Evolutionary conservation across 768 basidiomycete genomes (phyloP).

Genomic region (Serpula lacrymans): DNA sequence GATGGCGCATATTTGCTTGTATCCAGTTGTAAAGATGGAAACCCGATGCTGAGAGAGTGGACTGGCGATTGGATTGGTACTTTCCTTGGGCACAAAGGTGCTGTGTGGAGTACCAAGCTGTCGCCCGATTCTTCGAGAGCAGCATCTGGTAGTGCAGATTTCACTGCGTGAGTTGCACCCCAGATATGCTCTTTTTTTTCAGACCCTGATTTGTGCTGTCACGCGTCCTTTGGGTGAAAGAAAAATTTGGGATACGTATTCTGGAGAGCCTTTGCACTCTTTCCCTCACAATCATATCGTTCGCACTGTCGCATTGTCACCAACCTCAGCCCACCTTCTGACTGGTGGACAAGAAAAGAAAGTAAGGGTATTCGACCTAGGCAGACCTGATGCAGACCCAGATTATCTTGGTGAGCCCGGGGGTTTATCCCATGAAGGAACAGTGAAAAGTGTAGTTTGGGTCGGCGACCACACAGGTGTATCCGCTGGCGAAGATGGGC

Average conservation of each 20-base stretch:
- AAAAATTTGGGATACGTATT: slow-evolving; percentile 95
- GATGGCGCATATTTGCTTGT: slow-evolving; percentile 88
- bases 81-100: slow-evolving; percentile 87
- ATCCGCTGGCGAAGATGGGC: slow-evolving; percentile 88
- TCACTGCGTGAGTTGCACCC: slow-evolving; percentile 75
- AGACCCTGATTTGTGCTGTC: slow-evolving; percentile 7
- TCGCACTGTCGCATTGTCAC: slow-evolving; percentile 87
- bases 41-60: slow-evolving; percentile 96
- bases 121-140: slow-evolving; percentile 82
- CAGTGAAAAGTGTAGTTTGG: slow-evolving; percentile 91
- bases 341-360: slow-evolving; percentile 98
- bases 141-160: slow-evolving; percentile 93
- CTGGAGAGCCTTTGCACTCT: slow-evolving; percentile 85
- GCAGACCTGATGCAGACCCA: slow-evolving; percentile 82
- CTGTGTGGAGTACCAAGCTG: slow-evolving; percentile 95
- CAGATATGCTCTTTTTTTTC: slow-evolving; percentile 5
- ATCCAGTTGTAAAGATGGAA: slow-evolving; percentile 98
- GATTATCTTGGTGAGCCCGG: slow-evolving; percentile 68
- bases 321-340: slow-evolving; percentile 63
- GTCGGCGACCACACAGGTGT: slow-evolving; percentile 85
- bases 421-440: slow-evolving; percentile 75
- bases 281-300: slow-evolving; percentile 99
- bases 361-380: slow-evolving; percentile 90
- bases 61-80: slow-evolving; percentile 99
- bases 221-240: slow-evolving; percentile 37